phyloP scores from a whole-genome alignment of 352 stramenopile genomes.

The Phytopythium boreale region DNA sequence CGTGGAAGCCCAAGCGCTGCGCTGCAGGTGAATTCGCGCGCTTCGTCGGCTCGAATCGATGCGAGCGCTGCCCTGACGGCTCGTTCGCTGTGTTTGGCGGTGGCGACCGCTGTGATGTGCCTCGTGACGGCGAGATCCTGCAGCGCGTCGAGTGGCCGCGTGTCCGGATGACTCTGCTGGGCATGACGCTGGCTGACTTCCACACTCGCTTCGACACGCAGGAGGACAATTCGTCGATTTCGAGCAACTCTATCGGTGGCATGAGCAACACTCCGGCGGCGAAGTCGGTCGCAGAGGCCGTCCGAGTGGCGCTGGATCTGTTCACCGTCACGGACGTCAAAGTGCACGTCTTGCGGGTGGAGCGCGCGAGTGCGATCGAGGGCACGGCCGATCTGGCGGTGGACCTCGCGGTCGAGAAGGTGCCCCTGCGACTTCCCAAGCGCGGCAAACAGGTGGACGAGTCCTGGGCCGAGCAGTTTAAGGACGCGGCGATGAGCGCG shows the following conservation, averaged over 20 bases:
- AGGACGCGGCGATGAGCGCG: background rate
- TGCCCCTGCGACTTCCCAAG: background rate
- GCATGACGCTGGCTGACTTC: slow-evolving; percentile 14
- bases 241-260: background rate
- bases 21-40: slow-evolving; percentile 19
- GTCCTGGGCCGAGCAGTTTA: background rate
- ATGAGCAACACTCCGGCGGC: background rate
- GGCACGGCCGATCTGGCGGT: background rate
- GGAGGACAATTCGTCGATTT: background rate
- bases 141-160: slow-evolving; percentile 35
- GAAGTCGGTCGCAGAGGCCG: slow-evolving; percentile 5
- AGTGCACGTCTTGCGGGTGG: slow-evolving; percentile 15
- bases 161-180: slow-evolving; percentile 18
- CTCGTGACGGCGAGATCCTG: slow-evolving; percentile 37
- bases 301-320: slow-evolving; percentile 18
- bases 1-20: slow-evolving; percentile 26
- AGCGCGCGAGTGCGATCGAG: slow-evolving; percentile 2
- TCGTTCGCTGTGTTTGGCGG: slow-evolving; percentile 34
- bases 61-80: slow-evolving; percentile 21
- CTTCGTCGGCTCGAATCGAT: slow-evolving; percentile 21
- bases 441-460: background rate
- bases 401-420: slow-evolving; percentile 6
- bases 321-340: slow-evolving; percentile 11
- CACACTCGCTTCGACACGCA: background rate
- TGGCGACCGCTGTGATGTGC: slow-evolving; percentile 16